phyloP scores from a whole-genome alignment of 2,329 filamentous ascomycete species.

The Diaporthe velutina region DNA sequence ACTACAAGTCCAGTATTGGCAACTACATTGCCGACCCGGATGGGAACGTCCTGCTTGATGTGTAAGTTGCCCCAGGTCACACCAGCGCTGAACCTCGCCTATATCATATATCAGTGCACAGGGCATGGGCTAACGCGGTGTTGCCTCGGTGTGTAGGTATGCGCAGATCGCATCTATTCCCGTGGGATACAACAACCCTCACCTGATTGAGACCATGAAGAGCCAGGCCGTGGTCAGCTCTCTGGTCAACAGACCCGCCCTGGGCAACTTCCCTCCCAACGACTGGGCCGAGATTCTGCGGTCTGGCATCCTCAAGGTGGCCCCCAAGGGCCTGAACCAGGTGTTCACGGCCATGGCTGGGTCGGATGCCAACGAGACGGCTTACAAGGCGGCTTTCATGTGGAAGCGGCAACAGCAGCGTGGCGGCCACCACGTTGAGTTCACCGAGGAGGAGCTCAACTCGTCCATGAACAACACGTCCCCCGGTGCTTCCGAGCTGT shows the following conservation, averaged over 20 bases:
- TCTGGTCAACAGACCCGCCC: slow-evolving; percentile 88
- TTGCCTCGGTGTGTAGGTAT: slow-evolving; percentile 64
- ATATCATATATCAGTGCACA: background rate
- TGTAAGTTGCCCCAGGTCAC: slow-evolving; percentile 61
- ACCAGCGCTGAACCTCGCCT: background rate
- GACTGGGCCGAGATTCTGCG: slow-evolving; percentile 87
- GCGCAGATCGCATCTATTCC: slow-evolving; percentile 95
- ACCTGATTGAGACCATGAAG: slow-evolving; percentile 76
- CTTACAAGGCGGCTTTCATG: slow-evolving; percentile 97
- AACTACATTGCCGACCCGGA: slow-evolving; percentile 86
- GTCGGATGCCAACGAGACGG: slow-evolving; percentile 93
- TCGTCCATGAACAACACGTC: slow-evolving; percentile 84
- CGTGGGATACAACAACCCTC: slow-evolving; percentile 91
- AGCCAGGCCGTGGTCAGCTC: slow-evolving; percentile 84
- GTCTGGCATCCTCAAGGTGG: slow-evolving; percentile 83
- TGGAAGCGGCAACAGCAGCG: slow-evolving; percentile 86
- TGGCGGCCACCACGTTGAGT: slow-evolving; percentile 81
- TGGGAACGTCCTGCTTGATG: slow-evolving; percentile 79
- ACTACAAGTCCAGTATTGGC: slow-evolving; percentile 80
- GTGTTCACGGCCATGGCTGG: slow-evolving; percentile 92
- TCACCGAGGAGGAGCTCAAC: slow-evolving; percentile 80
- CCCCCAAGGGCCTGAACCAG: slow-evolving; percentile 86
- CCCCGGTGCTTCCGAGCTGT: slow-evolving; percentile 79
- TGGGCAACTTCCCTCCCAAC: slow-evolving; percentile 90
- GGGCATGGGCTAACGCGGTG: slow-evolving; percentile 23